Conservation (phyloP, 768 basidiomycete species). For the Mycena venus region DNA sequence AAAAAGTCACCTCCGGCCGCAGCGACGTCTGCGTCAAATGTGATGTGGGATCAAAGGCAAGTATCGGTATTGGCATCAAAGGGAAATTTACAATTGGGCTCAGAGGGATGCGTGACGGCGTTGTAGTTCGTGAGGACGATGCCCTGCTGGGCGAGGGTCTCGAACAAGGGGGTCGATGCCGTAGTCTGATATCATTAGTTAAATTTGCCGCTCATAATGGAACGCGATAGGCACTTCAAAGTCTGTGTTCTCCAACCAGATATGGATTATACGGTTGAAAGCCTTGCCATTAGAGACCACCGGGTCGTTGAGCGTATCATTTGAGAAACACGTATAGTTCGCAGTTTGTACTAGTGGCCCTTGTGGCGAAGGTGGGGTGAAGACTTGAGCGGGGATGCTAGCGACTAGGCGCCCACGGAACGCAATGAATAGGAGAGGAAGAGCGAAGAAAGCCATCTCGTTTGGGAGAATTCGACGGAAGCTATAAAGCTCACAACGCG, state of each 20-base stretch:
- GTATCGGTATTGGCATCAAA: too few relatives aligned
- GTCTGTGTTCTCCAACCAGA: slow-evolving; percentile 79
- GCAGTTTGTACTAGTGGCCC: slow-evolving; percentile 2
- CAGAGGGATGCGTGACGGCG: slow-evolving; percentile 68
- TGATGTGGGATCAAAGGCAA: too few relatives aligned
- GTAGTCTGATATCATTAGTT: background rate
- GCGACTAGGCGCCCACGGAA: too few relatives aligned
- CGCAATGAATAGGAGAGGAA: too few relatives aligned
- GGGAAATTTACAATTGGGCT: slow-evolving; percentile 64
- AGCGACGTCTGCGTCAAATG: slow-evolving; percentile 52
- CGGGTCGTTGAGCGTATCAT: background rate
- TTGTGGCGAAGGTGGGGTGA: too few relatives aligned
- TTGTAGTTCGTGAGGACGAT: slow-evolving; percentile 62
- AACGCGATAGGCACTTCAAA: slow-evolving; percentile 41
- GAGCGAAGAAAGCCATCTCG: too few relatives aligned
- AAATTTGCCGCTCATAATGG: too few relatives aligned
- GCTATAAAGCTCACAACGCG: too few relatives aligned
- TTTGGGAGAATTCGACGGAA: too few relatives aligned
- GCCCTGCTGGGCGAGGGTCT: slow-evolving; percentile 61
- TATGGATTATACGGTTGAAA: slow-evolving; percentile 33
- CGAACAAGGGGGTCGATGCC: slow-evolving; percentile 38
- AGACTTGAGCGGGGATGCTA: too few relatives aligned
- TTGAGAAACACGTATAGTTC: slow-evolving; percentile 6
- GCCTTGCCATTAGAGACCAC: background rate
- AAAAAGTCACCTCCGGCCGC: slow-evolving; percentile 67